Evolutionary conservation across 2,329 filamentous ascomycete species (phyloP).

Genomic region (Emergomyces africanus): DNA sequence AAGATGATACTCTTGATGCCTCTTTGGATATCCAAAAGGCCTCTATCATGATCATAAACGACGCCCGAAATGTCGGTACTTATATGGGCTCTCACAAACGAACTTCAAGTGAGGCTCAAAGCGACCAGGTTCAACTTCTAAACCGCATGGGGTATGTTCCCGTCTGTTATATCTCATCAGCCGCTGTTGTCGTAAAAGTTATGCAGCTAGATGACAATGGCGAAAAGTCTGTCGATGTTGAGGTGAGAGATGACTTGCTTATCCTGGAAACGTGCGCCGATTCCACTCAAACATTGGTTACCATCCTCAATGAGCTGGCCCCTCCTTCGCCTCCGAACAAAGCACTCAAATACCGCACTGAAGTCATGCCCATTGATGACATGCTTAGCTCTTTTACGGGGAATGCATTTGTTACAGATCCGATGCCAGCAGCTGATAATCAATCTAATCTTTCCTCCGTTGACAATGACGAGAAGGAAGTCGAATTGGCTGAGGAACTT

Average conservation of each 20-base stretch:
- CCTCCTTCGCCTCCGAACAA: constrained; percentile 75
- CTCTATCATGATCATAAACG: constrained; percentile 71
- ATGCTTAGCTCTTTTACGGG: constrained; percentile 83
- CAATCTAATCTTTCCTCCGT: constrained; percentile 30
- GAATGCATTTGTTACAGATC: constrained; percentile 53
- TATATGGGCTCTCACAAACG: constrained; percentile 22
- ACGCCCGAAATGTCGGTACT: constrained; percentile 41
- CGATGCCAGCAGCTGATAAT: constrained; percentile 21
- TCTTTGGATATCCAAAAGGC: constrained; percentile 63
- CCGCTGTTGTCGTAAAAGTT: constrained; percentile 54
- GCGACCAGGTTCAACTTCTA: constrained; percentile 37
- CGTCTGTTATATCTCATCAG: constrained; percentile 75
- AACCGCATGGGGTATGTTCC: constrained; percentile 64
- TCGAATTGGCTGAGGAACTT: constrained; percentile 27
- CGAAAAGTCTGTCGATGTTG: constrained; percentile 60
- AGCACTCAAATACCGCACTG: constrained; percentile 73
- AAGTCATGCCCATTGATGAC: constrained; percentile 74
- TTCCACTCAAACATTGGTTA: constrained; percentile 84
- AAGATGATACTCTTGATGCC: constrained; percentile 50
- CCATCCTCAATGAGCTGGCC: constrained; percentile 62
- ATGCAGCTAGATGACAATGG: constrained; percentile 42
- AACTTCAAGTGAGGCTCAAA: constrained; percentile 18
- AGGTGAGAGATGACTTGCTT: constrained; percentile 72
- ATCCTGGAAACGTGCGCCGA: constrained; percentile 93
- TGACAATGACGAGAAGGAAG: constrained; percentile 26